Base-by-base conservation (phyloP, 2,329 filamentous ascomycete genomes). In the Colletotrichum sp. region DNA sequence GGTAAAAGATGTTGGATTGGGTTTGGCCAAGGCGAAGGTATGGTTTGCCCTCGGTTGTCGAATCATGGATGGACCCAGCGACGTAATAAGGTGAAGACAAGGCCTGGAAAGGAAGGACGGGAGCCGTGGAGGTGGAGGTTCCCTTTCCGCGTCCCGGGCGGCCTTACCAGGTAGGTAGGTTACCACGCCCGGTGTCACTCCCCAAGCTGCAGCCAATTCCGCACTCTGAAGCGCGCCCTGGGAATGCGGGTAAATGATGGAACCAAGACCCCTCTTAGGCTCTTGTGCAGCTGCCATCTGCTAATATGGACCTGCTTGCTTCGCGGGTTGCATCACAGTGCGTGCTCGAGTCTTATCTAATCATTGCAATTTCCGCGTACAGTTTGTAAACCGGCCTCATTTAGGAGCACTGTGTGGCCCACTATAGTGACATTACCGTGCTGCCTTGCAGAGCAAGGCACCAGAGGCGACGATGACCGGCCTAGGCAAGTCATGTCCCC, bases 31-130 rank as follows among this genome's bases (percentile, higher is more conserved):
- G 68, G 72, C 62, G 55, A 48, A 48, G 18, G 39, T 48, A 60
- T 28, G 34, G 63, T 55, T 63, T 44, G 63, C 62, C 62, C 69
- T 75, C 55, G 68, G 69, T 68, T 68, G 72, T 62, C 39, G 39
- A 48, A 75, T 72, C 72, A 68, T 63, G 63, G 72, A 75, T 75
- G 69, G 72, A 64, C 69, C 72, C 55, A 34, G 69, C 72, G 72
- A 75, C 72, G 72, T 75, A 75, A 68, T 75, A 18, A 72, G 72
- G 62, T 48, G 39, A 48, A 48, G 39, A 48, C 39, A 48, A n/a
- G 39, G 39, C 68, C n/a, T 65, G 62, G 62, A 75, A 71, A 71
- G 68, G 72, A 67, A 62, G 67, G 44, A 60, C 59, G 67, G 67
- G 65, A 73, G 39, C 39, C 39, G 18, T 48, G 39, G 39, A 48